Evolutionary conservation across 176 grass and related monocot genomes (phyloP), one percentile per base, ranked within the genome.

Genomic region (Chloris gayana): DNA sequence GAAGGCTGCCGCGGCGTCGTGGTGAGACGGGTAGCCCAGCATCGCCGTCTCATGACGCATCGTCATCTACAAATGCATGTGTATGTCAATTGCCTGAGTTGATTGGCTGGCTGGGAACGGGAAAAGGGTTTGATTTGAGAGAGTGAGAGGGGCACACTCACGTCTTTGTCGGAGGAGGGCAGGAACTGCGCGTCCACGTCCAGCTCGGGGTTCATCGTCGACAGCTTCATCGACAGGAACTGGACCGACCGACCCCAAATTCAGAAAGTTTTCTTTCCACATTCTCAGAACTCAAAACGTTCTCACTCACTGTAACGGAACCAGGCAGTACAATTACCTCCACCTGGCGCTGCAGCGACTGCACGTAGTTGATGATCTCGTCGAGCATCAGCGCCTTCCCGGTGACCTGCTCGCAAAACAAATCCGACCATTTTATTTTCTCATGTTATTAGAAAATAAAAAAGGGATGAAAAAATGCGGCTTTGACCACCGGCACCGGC

Each of bases 331-430:
- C 13, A 15, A 42, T 8, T 73, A 93, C 91, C 88, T 93, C 91
- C 29, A 93, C 88, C 39, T 90, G 91, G 9, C 82, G 85, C 88
- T 93, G 91, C 85, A 93, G 73, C 47, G 91, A 93, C 79, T 88
- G 91, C 26, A 90, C 91, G 31, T 93, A 93, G 88, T 93, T 90
- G 80, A 93, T 90, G 69, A 93, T 93, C 85, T 93, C 91, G 69
- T 93, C 91, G 15, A 93, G 85, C 91, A 93, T 93, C 10, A 93
- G 85, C 12, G 91, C 88, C 72, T 93, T 93, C 25, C 88, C 91
- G 31, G 91, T 93, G 62, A 93, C 78, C 91, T 93, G 74, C 31
- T 38, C 46, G 6, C 17, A 6, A 61, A 61, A 60, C 26, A 59
- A 26, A 4, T 13, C 9, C 41, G 26, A 26, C 14, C 1, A 15